Evolutionary conservation across 2,329 filamentous ascomycete species (phyloP), one percentile per base, ranked within the genome.

Genomic region (Spiromastix sp.): DNA sequence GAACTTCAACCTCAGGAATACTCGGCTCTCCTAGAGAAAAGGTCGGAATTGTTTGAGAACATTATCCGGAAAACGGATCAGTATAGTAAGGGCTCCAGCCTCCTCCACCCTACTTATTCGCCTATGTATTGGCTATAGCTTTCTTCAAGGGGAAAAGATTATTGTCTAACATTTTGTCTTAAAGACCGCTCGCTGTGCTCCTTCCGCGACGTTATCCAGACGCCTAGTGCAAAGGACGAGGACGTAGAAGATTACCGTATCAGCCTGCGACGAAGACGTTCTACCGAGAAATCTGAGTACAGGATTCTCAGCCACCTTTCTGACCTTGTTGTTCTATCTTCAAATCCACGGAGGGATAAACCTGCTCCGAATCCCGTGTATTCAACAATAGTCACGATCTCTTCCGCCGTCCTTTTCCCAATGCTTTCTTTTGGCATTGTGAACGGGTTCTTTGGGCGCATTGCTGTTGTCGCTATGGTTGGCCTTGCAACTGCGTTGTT

Each of bases 11-110:
- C 62, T 12, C 69, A 73, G 38, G 59, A 63, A 20, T 67, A 67
- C 32, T 67, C 63, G 30, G 69, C 72, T 8, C 49, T 74, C 36
- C 70, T 74, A 45, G 67, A 67, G 42, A 64, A 65, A 40, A 63
- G 73, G 27, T 65, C 68, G 18, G 64, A 71, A 32, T 48, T 77
- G 11, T 56, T 79, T 30, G 70, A 70, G 6, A 57, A 65, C 25
- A 61, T 77, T 31, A 71, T 70, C 36, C 56, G 68, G 21, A 78
- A 78, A 48, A 64, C 72, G 9, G 70, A 72, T 37, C 73, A 78
- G 51, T 79, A 79, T 46, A 75, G 72, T 75, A 56, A 57, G 67
- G 49, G 42, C 37, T 11, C 8, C 18, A 22, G 12, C 19, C 20
- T 20, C 27, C 16, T 7, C 25, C 24, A 2, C 10, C 10, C 8